Conservation (phyloP, 306 rosid species). For the Crataegus laevigata region DNA sequence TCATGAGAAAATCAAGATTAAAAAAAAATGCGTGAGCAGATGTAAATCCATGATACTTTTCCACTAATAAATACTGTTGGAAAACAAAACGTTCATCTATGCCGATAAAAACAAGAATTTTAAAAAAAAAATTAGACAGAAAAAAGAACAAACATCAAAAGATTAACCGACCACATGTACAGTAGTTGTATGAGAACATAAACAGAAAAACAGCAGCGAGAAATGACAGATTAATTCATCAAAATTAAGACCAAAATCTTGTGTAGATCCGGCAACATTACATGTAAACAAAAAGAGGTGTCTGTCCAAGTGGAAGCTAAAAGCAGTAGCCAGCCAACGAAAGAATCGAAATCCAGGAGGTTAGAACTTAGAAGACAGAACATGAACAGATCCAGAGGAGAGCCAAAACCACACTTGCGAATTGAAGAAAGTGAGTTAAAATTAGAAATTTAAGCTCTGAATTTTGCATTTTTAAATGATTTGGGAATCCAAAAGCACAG, state of each 20-base stretch:
- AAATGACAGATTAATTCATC: background rate
- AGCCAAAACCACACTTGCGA: background rate
- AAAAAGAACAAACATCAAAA: background rate
- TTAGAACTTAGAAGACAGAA: background rate
- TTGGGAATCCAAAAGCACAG: background rate
- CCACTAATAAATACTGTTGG: background rate
- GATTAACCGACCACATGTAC: background rate
- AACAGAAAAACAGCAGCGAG: background rate
- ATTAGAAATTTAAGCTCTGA: background rate
- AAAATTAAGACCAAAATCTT: background rate
- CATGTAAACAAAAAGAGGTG: background rate
- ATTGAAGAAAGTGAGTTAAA: background rate
- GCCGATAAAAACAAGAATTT: background rate
- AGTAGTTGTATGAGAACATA: background rate
- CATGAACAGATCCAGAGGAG: background rate
- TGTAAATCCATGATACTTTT: background rate
- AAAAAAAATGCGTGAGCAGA: background rate
- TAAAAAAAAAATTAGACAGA: background rate
- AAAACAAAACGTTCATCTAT: background rate
- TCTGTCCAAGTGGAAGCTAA: constrained; percentile 1
- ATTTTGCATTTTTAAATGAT: background rate
- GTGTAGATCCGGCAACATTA: constrained; percentile 13
- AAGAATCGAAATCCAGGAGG: background rate
- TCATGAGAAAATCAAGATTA: background rate
- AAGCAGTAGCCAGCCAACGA: background rate